Evolutionary conservation across 352 stramenopile species (phyloP), one percentile per base, ranked within the genome.

Genomic region (Pythium pectinolyticum): DNA sequence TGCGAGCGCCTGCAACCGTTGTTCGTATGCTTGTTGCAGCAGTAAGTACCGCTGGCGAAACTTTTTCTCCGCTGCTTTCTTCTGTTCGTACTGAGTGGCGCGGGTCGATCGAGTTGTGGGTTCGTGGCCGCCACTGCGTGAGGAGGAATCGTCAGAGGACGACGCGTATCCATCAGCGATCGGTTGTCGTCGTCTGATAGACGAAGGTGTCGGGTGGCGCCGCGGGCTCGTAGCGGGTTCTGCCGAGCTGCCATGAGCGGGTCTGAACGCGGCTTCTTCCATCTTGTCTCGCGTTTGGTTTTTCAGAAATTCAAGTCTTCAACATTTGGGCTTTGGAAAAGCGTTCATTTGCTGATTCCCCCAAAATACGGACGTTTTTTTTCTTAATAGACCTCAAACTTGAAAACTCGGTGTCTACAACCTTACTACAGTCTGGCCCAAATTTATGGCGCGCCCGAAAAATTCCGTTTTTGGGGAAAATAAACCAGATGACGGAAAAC

Each of bases 21-120:
- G 77, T 60, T 93, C 84, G 37, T 93, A 93, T 19, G 80, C 79
- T 19, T 80, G 69, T 45, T 93, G 82, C 27, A 93, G 67, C n/a
- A 76, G 68, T 15, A 75, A 41, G 62, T 93, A 93, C 5, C 84
- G 84, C 35, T 84, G 65, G 12, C 75, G 71, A 53, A 90, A 93
- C 62, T 89, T 90, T 53, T 82, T 78, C 69, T 92, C 82, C 10
- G 80, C 71, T 12, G 70, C 74, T 37, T 76, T 80, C 60, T 86
- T 86, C 40, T 82, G 59, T 40, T 84, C 72, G 53, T 70, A 65
- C n/a, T 59, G 57, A 8, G 59, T 47, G 20, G 64, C 49, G 14
- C 32, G 34, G 3, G 27, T 41, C 9, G 48, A 55, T 24, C 27
- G 14, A 34, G 24, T 27, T 28, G 27, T 28, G 47, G 14, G 47